These are phyloP conservation scores for Suhomyces bokatorum DNA, from an alignment of 1,139 yeast species.

Conservation along the genomic window DNA sequence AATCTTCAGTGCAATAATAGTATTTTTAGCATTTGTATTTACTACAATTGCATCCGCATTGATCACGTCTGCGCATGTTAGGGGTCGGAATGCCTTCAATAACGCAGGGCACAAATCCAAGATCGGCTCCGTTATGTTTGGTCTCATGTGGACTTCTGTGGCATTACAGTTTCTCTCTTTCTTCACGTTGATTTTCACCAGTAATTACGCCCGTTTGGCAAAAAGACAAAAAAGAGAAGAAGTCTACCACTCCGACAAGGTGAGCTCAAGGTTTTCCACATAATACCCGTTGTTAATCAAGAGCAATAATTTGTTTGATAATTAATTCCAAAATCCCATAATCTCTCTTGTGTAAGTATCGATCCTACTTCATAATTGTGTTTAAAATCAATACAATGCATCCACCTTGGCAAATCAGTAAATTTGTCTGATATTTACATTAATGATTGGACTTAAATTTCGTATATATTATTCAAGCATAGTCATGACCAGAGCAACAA, in stretches of 20 bases:
- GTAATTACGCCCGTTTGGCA: conserved; percentile 1
- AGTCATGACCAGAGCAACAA: not conserved
- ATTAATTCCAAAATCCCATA: too few species aligned
- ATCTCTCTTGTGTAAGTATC: too few species aligned
- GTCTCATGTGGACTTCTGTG: conserved; percentile 63
- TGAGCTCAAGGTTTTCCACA: conserved; percentile 4
- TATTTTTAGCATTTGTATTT: conserved; percentile 52
- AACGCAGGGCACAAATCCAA: conserved; percentile 46
- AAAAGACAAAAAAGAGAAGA: conserved; percentile 4
- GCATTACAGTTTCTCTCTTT: conserved; percentile 41
- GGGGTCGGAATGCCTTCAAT: conserved; percentile 58
- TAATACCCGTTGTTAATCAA: not conserved
- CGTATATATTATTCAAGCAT: too few species aligned
- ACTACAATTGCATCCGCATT: conserved; percentile 58
- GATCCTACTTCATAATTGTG: too few species aligned
- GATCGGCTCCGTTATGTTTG: conserved; percentile 61
- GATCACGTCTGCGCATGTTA: conserved; percentile 64
- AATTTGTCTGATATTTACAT: too few species aligned
- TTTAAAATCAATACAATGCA: too few species aligned
- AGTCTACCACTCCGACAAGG: conserved; percentile 2
- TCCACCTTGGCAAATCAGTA: too few species aligned
- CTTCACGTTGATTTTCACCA: conserved; percentile 10
- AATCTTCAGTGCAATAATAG: conserved; percentile 16
- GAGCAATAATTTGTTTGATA: too few species aligned
- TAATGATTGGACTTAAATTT: too few species aligned